These are phyloP conservation scores for Mitragyna speciosa DNA, from an alignment of 257 asterid species.

Conservation along the genomic window DNA sequence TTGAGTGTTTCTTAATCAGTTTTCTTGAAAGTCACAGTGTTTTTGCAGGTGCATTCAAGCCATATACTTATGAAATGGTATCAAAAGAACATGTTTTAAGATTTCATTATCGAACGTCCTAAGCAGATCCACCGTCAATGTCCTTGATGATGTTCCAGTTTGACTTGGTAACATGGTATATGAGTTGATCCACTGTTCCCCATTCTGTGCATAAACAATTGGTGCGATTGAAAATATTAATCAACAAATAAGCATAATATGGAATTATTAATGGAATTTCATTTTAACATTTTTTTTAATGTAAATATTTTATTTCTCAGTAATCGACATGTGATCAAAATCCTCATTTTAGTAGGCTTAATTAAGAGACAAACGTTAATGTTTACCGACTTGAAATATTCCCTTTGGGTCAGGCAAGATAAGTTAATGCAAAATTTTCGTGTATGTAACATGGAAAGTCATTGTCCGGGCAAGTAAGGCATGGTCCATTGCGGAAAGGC, in stretches of 20 bases:
- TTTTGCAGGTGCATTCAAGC: neutral
- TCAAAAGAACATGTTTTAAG: neutral
- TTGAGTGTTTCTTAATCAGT: slow-evolving; percentile 29
- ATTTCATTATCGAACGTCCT: neutral
- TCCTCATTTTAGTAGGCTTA: neutral
- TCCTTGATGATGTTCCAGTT: slow-evolving; percentile 9
- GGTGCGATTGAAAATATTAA: too few relatives aligned
- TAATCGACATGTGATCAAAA: neutral
- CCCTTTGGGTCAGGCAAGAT: neutral
- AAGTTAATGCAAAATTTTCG: neutral
- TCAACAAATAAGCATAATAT: neutral
- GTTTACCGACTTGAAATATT: neutral
- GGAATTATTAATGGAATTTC: neutral
- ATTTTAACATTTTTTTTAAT: too few relatives aligned
- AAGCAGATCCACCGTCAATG: neutral
- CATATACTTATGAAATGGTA: neutral
- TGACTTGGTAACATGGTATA: neutral
- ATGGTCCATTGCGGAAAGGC: neutral
- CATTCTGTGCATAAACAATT: neutral
- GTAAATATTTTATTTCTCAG: too few relatives aligned
- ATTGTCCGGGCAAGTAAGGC: neutral
- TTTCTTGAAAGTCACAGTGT: neutral
- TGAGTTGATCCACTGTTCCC: neutral
- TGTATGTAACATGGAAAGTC: neutral
- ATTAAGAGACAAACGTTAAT: neutral